Evolutionary conservation across 2,329 filamentous ascomycete genomes (phyloP).

Genomic region (Hymenoscyphus albidus): DNA sequence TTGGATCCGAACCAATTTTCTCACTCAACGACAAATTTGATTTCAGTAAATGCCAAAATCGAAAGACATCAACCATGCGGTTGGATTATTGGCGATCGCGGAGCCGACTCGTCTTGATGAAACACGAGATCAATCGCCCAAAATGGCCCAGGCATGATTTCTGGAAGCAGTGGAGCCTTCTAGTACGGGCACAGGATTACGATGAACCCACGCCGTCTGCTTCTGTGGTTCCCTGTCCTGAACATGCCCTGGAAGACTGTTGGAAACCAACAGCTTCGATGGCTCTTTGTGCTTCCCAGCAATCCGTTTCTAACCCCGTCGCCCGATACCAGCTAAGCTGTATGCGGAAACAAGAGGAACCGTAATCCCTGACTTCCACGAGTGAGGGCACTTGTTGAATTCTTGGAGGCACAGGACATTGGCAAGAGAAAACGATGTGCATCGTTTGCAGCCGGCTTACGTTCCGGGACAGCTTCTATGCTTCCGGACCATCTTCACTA

Average conservation of each 20-base stretch:
- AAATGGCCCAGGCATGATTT: neutral
- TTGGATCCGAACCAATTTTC: neutral
- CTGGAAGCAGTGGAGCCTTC: constrained; percentile 3
- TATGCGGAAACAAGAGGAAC: constrained; percentile 7
- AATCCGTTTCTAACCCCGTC: constrained; percentile 18
- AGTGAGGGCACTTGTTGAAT: constrained; percentile 7
- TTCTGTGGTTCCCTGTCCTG: neutral
- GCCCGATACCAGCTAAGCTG: constrained; percentile 4
- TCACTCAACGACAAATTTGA: neutral
- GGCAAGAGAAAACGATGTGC: neutral
- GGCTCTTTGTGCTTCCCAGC: constrained; percentile 14
- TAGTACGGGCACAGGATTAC: neutral
- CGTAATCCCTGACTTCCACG: constrained; percentile 17
- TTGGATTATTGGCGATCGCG: neutral
- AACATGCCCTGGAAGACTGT: neutral
- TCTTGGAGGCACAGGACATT: constrained; percentile 6
- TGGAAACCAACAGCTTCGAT: neutral
- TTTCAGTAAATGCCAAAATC: neutral
- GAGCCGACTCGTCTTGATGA: neutral
- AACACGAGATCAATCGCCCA: neutral
- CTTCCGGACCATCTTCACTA: neutral
- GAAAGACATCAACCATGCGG: neutral
- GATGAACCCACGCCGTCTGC: neutral
- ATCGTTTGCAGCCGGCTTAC: neutral
- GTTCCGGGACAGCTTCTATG: neutral